A percentile compares a stretch with the other conserved stretches of the same genome.
Evolutionary conservation across 805 yeast species (phyloP).

Genomic region (Candida patagonica): DNA sequence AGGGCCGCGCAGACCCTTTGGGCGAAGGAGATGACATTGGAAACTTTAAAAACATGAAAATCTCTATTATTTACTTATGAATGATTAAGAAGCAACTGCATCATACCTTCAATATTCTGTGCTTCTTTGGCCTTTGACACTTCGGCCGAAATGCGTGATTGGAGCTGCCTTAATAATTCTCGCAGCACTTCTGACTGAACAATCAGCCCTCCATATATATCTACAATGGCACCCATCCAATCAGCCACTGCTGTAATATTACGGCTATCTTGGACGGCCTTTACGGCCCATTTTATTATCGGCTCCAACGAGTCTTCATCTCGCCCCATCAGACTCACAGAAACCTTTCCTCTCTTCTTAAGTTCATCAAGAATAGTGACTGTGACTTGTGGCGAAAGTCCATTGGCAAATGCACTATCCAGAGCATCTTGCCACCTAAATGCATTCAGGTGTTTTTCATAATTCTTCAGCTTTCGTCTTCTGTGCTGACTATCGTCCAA

Average conservation of each 20-base stretch:
- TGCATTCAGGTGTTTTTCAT: slow-evolving; percentile 74
- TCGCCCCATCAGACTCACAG: slow-evolving; percentile 68
- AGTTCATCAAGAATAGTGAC: slow-evolving; percentile 79
- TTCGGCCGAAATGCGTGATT: slow-evolving; percentile 51
- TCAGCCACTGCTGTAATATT: slow-evolving; percentile 56
- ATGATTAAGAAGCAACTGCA: slow-evolving; percentile 48
- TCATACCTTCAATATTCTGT: slow-evolving; percentile 85
- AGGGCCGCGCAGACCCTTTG: slow-evolving; percentile 5
- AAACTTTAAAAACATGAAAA: too few species aligned
- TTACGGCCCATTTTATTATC: slow-evolving; percentile 71
- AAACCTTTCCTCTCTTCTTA: slow-evolving; percentile 78
- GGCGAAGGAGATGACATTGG: slow-evolving; percentile 6
- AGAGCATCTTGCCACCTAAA: slow-evolving; percentile 92
- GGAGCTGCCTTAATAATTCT: slow-evolving; percentile 54
- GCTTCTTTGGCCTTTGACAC: slow-evolving; percentile 78
- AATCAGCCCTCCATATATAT: slow-evolving; percentile 66
- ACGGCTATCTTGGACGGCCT: slow-evolving; percentile 70
- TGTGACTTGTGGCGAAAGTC: slow-evolving; percentile 71
- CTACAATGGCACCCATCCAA: slow-evolving; percentile 56
- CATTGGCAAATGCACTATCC: slow-evolving; percentile 74
- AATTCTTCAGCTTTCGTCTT: slow-evolving; percentile 46
- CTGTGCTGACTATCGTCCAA: slow-evolving; percentile 43
- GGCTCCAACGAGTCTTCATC: slow-evolving; percentile 86
- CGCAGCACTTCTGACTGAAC: slow-evolving; percentile 71
- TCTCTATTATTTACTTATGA: not conserved